Percentiles rank a stretch among this genome's conserved stretches.
These are phyloP conservation scores for Hypocrella siamensis DNA, from an alignment of 2,329 filamentous ascomycete genomes.

Conservation along the genomic window DNA sequence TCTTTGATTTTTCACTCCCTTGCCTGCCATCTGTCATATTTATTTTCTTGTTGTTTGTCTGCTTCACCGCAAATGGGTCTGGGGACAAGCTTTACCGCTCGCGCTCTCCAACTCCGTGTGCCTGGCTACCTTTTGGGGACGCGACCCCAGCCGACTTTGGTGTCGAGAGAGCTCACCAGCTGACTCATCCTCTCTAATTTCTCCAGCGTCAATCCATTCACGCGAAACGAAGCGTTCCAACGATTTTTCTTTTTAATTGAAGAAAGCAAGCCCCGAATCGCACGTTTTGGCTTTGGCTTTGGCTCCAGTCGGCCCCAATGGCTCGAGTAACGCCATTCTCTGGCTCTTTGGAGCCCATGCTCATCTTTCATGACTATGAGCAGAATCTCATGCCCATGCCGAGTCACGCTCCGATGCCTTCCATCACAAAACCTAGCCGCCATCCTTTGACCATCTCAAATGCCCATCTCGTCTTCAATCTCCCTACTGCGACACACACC, in stretches of 20 bases:
- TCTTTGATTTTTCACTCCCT: no score
- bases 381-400: constrained; percentile 32
- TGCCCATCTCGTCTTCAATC: constrained; percentile 52
- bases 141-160: no score
- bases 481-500: constrained; percentile 34
- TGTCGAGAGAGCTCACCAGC: no score
- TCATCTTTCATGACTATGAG: constrained; percentile 37
- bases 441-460: constrained; percentile 33
- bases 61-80: no score
- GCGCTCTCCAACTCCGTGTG: no score
- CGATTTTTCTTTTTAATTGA: background rate
- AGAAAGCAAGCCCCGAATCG: background rate
- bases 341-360: constrained; percentile 29
- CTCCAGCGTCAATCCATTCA: no score
- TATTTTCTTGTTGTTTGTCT: no score
- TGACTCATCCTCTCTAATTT: no score
- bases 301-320: constrained; percentile 31
- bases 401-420: constrained; percentile 41
- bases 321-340: constrained; percentile 33
- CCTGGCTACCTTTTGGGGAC: no score
- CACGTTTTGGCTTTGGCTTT: background rate
- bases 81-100: no score
- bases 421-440: constrained; percentile 28
- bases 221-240: background rate
- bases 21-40: no score